Conservation (phyloP, 176 grass and related monocot species). For the Oryza meridionalis region DNA sequence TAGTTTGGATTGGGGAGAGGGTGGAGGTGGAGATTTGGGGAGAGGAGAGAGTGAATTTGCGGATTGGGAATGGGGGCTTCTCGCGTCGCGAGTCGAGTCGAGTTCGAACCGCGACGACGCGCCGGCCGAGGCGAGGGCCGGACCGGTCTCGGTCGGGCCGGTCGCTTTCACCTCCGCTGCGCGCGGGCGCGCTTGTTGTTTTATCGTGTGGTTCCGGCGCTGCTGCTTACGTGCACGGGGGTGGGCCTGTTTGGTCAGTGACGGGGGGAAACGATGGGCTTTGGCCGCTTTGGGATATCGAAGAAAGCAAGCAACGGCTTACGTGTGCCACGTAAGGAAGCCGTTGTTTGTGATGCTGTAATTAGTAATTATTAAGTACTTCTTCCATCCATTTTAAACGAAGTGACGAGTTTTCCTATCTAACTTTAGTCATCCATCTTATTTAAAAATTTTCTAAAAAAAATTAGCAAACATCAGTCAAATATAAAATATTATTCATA, state of each 20-base stretch:
- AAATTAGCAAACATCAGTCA: too few relatives aligned
- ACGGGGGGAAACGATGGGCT: background rate
- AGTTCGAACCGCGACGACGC: background rate
- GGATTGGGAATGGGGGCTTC: background rate
- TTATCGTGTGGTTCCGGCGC: background rate
- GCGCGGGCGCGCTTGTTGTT: background rate
- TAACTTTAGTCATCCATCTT: too few relatives aligned
- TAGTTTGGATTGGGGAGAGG: slow-evolving; percentile 20
- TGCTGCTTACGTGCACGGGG: background rate
- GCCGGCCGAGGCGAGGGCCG: background rate
- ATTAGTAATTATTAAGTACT: too few relatives aligned
- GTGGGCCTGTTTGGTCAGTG: background rate
- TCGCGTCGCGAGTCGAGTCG: background rate
- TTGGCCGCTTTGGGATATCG: background rate
- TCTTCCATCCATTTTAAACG: too few relatives aligned
- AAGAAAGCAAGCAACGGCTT: background rate
- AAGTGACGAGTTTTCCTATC: too few relatives aligned
- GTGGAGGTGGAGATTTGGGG: background rate
- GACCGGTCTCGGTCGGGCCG: background rate
- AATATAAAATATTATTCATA: too few relatives aligned
- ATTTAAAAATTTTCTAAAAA: too few relatives aligned
- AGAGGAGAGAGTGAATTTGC: background rate
- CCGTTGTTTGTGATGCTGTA: too few relatives aligned
- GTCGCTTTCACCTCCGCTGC: background rate
- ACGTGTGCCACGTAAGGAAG: too few relatives aligned